Conservation (phyloP, 2,329 filamentous ascomycete genomes). For the Teratosphaeria destructans region DNA sequence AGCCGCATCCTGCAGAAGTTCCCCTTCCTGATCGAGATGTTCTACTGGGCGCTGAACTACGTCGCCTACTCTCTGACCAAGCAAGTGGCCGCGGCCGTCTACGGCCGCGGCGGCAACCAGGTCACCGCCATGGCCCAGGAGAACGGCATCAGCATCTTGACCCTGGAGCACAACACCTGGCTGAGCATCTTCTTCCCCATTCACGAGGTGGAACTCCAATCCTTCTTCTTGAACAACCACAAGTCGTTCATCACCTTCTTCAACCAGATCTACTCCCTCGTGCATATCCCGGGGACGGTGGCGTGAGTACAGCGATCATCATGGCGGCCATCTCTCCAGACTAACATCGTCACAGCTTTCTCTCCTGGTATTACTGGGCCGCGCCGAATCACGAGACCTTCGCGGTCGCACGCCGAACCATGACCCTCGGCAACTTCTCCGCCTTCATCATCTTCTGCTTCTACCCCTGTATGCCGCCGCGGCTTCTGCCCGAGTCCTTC, state of each 20-base stretch:
- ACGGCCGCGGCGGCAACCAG: conserved; percentile 30
- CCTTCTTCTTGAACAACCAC: conserved; percentile 47
- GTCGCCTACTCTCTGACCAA: conserved; percentile 51
- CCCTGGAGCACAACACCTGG: conserved; percentile 42
- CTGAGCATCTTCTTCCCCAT: conserved; percentile 45
- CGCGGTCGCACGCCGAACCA: conserved; percentile 34
- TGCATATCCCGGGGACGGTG: conserved; percentile 52
- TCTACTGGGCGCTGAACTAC: conserved; percentile 60
- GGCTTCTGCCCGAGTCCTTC: conserved; percentile 35
- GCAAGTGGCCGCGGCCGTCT: conserved; percentile 16
- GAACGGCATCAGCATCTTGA: conserved; percentile 46
- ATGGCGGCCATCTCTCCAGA: neutral
- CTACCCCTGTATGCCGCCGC: conserved; percentile 44
- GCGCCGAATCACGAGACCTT: conserved; percentile 41
- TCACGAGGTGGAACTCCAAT: conserved; percentile 43
- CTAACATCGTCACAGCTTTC: conserved; percentile 37
- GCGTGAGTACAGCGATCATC: conserved; percentile 30
- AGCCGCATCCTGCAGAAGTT: conserved; percentile 56
- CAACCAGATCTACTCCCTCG: conserved; percentile 49
- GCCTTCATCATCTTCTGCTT: conserved; percentile 43
- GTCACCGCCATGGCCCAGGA: conserved; percentile 48
- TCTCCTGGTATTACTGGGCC: conserved; percentile 54
- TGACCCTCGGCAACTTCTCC: conserved; percentile 44
- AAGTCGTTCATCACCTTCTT: conserved; percentile 43
- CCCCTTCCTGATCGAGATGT: conserved; percentile 63